phyloP scores from a whole-genome alignment of 2,329 filamentous ascomycete genomes.

The Bretziella fagacearum region DNA sequence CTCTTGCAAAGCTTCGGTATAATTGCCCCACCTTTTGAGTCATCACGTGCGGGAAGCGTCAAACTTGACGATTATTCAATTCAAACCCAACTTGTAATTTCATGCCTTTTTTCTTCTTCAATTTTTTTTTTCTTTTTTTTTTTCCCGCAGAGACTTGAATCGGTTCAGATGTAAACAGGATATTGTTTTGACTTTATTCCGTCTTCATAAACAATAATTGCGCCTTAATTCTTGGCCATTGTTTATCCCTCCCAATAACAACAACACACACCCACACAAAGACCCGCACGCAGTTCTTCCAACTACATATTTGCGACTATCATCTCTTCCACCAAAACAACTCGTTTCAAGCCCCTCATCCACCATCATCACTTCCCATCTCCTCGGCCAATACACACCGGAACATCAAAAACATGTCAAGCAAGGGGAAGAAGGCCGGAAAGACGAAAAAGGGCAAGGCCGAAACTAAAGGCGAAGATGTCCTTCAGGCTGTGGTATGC shows the following conservation, averaged over 20 bases:
- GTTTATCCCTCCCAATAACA: too few species aligned
- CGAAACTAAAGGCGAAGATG: conserved; percentile 40
- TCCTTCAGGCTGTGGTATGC: conserved; percentile 39
- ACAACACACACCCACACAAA: too few species aligned
- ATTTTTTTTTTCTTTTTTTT: too few species aligned
- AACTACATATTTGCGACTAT: too few species aligned
- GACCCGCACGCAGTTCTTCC: too few species aligned
- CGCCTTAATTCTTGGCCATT: too few species aligned
- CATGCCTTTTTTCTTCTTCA: too few species aligned
- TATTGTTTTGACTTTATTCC: too few species aligned
- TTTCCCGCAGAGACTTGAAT: too few species aligned
- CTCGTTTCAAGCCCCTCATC: not conserved
- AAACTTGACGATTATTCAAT: not conserved
- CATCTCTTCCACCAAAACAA: not conserved
- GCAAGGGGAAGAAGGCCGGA: conserved; percentile 19
- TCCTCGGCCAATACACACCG: not conserved
- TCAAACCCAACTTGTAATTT: too few species aligned
- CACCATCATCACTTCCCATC: not conserved
- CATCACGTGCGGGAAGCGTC: not conserved
- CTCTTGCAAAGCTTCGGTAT: not conserved
- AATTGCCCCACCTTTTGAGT: conserved; percentile 1
- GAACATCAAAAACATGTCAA: conserved; percentile 7
- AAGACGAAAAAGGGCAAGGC: conserved; percentile 37
- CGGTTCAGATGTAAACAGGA: too few species aligned
- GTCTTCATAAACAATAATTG: too few species aligned